Percentiles rank a stretch among this genome's conserved stretches.
These are phyloP conservation scores for Fusarium sp. DNA, from an alignment of 2,329 filamentous ascomycete genomes.

Conservation along the genomic window DNA sequence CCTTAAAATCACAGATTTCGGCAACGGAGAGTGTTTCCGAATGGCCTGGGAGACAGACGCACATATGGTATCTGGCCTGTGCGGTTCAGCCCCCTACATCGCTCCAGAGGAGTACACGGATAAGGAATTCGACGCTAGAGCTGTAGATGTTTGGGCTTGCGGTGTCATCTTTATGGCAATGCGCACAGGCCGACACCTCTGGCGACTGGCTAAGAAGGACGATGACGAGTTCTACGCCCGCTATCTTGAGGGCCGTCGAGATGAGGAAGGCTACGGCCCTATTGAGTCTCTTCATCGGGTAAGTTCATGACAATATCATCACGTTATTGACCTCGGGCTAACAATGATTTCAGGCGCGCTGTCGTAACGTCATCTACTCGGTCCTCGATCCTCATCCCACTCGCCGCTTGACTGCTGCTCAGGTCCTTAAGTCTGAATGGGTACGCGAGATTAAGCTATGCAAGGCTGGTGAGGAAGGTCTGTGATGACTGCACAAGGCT, in stretches of 20 bases:
- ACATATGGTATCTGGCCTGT: constrained; percentile 97
- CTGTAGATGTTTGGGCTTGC: constrained; percentile 98
- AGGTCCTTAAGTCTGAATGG: constrained; percentile 99
- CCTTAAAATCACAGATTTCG: constrained; percentile 98
- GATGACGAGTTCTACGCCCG: constrained; percentile 98
- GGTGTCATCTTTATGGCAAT: constrained; percentile 99
- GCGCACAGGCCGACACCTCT: constrained; percentile 94
- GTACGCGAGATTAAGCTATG: constrained; percentile 97
- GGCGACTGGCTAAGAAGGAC: constrained; percentile 96
- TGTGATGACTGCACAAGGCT: constrained; percentile 62
- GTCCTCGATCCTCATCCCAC: constrained; percentile 95
- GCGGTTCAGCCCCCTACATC: constrained; percentile 96
- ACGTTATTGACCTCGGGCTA: constrained; percentile 14
- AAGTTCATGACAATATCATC: constrained; percentile 59
- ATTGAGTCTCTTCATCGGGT: constrained; percentile 96
- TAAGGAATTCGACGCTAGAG: constrained; percentile 94
- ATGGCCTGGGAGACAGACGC: constrained; percentile 99
- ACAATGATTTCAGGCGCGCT: constrained; percentile 77
- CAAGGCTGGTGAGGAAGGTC: constrained; percentile 95
- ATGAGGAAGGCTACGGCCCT: constrained; percentile 95
- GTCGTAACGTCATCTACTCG: constrained; percentile 98
- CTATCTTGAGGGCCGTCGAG: constrained; percentile 91
- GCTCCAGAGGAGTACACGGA: constrained; percentile 96
- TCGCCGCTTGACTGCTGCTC: constrained; percentile 92
- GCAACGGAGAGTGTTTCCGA: constrained; percentile 98